These are phyloP conservation scores for Suillus cothurnatus DNA, from an alignment of 768 basidiomycete genomes.

Conservation along the genomic window DNA sequence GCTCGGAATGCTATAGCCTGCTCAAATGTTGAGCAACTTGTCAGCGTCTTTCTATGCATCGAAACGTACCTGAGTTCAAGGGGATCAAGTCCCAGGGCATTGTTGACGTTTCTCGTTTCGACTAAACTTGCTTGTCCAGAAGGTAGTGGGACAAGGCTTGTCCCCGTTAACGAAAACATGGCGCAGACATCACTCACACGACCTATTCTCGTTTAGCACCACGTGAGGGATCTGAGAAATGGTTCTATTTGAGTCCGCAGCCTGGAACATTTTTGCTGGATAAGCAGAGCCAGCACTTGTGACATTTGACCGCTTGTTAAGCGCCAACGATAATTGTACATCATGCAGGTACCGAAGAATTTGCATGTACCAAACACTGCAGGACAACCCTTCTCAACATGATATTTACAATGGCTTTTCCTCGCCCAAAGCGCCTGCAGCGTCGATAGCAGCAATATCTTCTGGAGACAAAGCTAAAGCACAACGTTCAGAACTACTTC, in stretches of 20 bases:
- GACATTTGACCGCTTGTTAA: background rate
- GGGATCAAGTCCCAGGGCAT: slow-evolving; percentile 65
- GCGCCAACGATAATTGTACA: background rate
- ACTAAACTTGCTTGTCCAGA: background rate
- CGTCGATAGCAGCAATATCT: slow-evolving; percentile 55
- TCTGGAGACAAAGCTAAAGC: slow-evolving; percentile 38
- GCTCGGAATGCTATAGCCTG: slow-evolving; percentile 47
- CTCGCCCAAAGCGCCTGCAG: slow-evolving; percentile 43
- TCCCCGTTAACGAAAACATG: background rate
- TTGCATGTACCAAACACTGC: background rate
- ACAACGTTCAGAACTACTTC: background rate
- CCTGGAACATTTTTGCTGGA: background rate
- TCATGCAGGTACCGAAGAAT: background rate
- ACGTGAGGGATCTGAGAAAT: background rate
- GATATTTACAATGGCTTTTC: background rate
- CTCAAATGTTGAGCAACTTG: background rate
- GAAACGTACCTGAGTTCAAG: slow-evolving; percentile 57
- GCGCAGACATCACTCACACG: background rate
- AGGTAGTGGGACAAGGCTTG: background rate
- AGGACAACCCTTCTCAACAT: background rate
- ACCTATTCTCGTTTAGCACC: background rate
- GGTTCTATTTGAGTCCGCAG: background rate
- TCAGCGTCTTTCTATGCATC: background rate
- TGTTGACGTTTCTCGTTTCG: background rate
- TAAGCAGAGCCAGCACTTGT: background rate